A percentile compares a stretch with the other conserved stretches of the same genome.
phyloP scores from a whole-genome alignment of 495 filamentous ascomycete genomes.

The Recurvomyces mirabilis region DNA sequence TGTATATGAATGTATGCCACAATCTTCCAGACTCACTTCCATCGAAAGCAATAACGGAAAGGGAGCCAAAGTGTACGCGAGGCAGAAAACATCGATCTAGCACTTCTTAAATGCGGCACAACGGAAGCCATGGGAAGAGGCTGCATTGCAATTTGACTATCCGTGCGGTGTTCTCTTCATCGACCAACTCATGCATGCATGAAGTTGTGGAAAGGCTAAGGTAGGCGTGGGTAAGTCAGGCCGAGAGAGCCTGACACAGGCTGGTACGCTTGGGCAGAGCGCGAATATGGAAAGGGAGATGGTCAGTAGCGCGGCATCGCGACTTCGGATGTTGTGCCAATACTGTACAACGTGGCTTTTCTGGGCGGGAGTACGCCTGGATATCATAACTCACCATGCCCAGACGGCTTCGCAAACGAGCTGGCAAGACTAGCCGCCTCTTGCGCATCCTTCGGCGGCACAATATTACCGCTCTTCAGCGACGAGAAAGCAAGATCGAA shows the following conservation, averaged over 20 bases:
- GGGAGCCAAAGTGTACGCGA: slow-evolving; percentile 15
- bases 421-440: slow-evolving; percentile 1
- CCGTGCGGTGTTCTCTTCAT: slow-evolving; percentile 51
- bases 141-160: slow-evolving; percentile 98
- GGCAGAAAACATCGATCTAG: slow-evolving; percentile 7
- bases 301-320: too few relatives aligned
- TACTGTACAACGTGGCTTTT: neutral
- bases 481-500: slow-evolving; percentile 41
- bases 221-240: neutral
- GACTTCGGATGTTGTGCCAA: too few relatives aligned
- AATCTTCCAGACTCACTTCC: slow-evolving; percentile 10
- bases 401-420: slow-evolving; percentile 1
- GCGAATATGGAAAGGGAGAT: neutral
- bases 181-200: neutral
- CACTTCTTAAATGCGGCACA: slow-evolving; percentile 55
- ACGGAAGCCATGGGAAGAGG: slow-evolving; percentile 65
- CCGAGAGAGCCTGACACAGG: too few relatives aligned
- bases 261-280: neutral
- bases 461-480: slow-evolving; percentile 20
- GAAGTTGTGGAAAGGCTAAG: neutral
- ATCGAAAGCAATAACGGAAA: slow-evolving; percentile 2
- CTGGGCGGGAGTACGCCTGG: slow-evolving; percentile 1
- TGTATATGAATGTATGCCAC: slow-evolving; percentile 3
- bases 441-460: slow-evolving; percentile 5
- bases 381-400: slow-evolving; percentile 15